phyloP scores from a whole-genome alignment of 768 basidiomycete genomes.

The Naganishia vaughanmartiniae region DNA sequence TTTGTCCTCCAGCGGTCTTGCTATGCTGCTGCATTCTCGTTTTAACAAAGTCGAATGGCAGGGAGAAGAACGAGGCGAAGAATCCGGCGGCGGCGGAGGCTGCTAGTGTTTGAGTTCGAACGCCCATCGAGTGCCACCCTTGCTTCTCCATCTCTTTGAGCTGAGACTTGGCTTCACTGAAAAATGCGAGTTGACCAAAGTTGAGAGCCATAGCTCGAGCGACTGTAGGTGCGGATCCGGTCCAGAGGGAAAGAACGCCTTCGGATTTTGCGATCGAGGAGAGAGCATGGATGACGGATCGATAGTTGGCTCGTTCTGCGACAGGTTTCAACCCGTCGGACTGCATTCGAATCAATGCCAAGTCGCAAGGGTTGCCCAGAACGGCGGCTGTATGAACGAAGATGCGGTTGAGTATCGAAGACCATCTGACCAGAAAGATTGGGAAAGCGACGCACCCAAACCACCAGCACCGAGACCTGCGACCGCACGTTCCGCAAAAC shows the following conservation, averaged over 20 bases:
- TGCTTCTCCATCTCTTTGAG: slow-evolving; percentile 22
- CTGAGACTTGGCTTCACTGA: slow-evolving; percentile 33
- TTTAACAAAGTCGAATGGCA: slow-evolving; percentile 35
- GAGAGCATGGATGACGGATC: slow-evolving; percentile 33
- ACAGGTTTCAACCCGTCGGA: slow-evolving; percentile 33
- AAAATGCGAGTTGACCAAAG: slow-evolving; percentile 37
- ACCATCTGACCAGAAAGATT: background rate
- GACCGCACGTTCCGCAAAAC: slow-evolving; percentile 30
- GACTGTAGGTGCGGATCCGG: slow-evolving; percentile 26
- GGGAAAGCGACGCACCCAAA: slow-evolving; percentile 21
- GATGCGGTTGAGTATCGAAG: background rate
- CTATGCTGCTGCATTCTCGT: slow-evolving; percentile 31
- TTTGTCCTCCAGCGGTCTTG: slow-evolving; percentile 24
- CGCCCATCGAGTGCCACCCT: slow-evolving; percentile 16
- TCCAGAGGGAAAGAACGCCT: slow-evolving; percentile 33
- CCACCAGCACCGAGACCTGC: slow-evolving; percentile 32
- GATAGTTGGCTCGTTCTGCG: slow-evolving; percentile 29
- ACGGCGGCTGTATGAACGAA: slow-evolving; percentile 13
- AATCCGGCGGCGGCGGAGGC: slow-evolving; percentile 31
- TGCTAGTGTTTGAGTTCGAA: slow-evolving; percentile 25
- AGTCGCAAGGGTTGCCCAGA: slow-evolving; percentile 32
- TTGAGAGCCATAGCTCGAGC: slow-evolving; percentile 34
- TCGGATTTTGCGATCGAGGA: slow-evolving; percentile 28
- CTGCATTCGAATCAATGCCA: slow-evolving; percentile 34
- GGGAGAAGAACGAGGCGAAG: slow-evolving; percentile 34